Conservation (phyloP, 495 filamentous ascomycete genomes). For the Penicillium herquei region DNA sequence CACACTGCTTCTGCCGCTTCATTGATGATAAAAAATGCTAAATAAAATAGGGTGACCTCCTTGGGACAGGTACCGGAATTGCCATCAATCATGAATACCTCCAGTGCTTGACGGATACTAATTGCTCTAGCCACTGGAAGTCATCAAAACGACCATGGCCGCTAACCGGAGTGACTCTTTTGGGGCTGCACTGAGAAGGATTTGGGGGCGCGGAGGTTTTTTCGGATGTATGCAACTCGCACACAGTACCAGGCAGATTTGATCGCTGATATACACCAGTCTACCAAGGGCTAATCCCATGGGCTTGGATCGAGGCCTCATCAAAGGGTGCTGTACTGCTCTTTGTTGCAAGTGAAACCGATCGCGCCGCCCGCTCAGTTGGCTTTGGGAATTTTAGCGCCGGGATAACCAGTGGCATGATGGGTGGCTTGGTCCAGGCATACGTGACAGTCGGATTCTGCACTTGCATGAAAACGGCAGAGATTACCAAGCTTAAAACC, state of each 20-base stretch:
- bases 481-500: slow-evolving; percentile 97
- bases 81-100: not conserved
- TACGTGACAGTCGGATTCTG: slow-evolving; percentile 99
- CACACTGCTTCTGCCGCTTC: too few relatives aligned
- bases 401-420: slow-evolving; percentile 89
- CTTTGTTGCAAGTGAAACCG: slow-evolving; percentile 97
- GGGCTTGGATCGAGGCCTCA: slow-evolving; percentile 99
- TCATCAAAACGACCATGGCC: slow-evolving; percentile 99
- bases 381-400: slow-evolving; percentile 83
- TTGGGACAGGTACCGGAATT: slow-evolving; percentile 69
- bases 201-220: slow-evolving; percentile 92
- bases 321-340: slow-evolving; percentile 98
- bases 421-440: slow-evolving; percentile 92
- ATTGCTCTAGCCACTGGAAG: slow-evolving; percentile 76
- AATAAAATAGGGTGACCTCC: slow-evolving; percentile 85
- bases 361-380: slow-evolving; percentile 79
- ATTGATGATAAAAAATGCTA: too few relatives aligned
- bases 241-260: too few relatives aligned
- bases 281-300: slow-evolving; percentile 99
- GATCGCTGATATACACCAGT: slow-evolving; percentile 51
- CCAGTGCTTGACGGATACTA: not conserved
- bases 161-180: slow-evolving; percentile 91
- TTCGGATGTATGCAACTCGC: slow-evolving; percentile 81
- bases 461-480: slow-evolving; percentile 99
- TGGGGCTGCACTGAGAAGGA: slow-evolving; percentile 71